Evolutionary conservation across 345 rosid genomes (phyloP).

Genomic region (Kernera saxatilis): DNA sequence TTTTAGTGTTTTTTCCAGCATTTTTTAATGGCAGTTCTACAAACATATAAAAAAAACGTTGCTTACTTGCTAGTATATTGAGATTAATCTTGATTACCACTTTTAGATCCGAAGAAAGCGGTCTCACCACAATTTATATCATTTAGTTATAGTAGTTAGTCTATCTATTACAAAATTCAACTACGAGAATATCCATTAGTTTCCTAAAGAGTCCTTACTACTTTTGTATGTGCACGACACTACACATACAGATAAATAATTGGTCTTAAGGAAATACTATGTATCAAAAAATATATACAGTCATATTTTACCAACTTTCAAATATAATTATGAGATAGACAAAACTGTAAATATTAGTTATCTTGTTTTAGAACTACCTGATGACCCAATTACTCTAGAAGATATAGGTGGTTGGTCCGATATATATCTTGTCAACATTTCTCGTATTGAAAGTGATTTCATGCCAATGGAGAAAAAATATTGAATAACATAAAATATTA

Average conservation of each 20-base stretch:
- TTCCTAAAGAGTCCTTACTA: slow-evolving; percentile 1
- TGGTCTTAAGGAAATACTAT: background rate
- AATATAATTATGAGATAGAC: too few relatives aligned
- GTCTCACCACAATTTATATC: slow-evolving; percentile 1
- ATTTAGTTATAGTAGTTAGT: background rate
- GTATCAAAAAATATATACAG: too few relatives aligned
- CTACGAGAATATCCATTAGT: slow-evolving; percentile 11
- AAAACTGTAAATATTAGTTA: too few relatives aligned
- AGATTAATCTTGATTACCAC: slow-evolving; percentile 9
- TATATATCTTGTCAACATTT: background rate
- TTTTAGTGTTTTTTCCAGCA: too few relatives aligned
- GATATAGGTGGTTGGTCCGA: background rate
- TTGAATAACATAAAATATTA: background rate
- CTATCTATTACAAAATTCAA: slow-evolving; percentile 11
- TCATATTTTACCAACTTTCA: too few relatives aligned
- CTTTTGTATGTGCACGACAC: slow-evolving; percentile 6
- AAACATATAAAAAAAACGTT: background rate
- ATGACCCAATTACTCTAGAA: background rate
- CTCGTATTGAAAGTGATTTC: slow-evolving; percentile 7
- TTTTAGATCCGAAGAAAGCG: slow-evolving; percentile 26
- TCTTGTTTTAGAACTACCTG: background rate
- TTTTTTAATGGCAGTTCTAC: background rate
- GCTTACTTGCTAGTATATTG: slow-evolving; percentile 10
- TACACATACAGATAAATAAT: background rate
- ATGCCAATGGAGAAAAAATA: slow-evolving; percentile 6